phyloP scores from a whole-genome alignment of 352 stramenopile species.

The Phytophthora rubi region DNA sequence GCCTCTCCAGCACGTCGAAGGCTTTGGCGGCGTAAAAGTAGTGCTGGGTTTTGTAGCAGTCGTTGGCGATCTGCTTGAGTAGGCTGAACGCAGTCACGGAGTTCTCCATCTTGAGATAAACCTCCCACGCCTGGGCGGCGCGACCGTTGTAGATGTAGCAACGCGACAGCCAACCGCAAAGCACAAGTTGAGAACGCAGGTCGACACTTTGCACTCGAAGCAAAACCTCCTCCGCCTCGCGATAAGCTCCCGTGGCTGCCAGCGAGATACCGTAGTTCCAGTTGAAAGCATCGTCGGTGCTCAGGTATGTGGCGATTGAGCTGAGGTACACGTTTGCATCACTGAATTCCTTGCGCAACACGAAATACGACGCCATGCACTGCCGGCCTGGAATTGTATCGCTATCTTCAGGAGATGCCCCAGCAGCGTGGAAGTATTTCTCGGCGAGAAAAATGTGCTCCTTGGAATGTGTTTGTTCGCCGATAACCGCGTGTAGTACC shows the following conservation, averaged over 20 bases:
- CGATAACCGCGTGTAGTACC: slow-evolving; percentile 66
- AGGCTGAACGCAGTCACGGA: slow-evolving; percentile 51
- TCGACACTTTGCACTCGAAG: slow-evolving; percentile 47
- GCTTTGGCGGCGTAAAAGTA: slow-evolving; percentile 74
- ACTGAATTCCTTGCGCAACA: slow-evolving; percentile 69
- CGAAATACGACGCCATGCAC: slow-evolving; percentile 73
- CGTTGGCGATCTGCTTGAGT: slow-evolving; percentile 73
- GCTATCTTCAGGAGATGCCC: slow-evolving; percentile 47
- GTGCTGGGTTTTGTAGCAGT: slow-evolving; percentile 64
- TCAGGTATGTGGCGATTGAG: slow-evolving; percentile 66
- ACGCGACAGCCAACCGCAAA: slow-evolving; percentile 64
- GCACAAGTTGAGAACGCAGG: slow-evolving; percentile 41
- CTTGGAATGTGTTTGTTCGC: slow-evolving; percentile 62
- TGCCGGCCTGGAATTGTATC: slow-evolving; percentile 78
- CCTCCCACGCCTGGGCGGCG: slow-evolving; percentile 60
- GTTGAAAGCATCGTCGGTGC: slow-evolving; percentile 70
- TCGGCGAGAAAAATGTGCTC: slow-evolving; percentile 80
- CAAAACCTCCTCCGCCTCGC: slow-evolving; percentile 64
- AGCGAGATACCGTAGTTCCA: slow-evolving; percentile 81
- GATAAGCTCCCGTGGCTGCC: slow-evolving; percentile 50
- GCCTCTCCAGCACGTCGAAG: slow-evolving; percentile 75
- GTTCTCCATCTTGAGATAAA: slow-evolving; percentile 70
- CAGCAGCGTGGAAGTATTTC: slow-evolving; percentile 70
- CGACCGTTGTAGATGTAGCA: slow-evolving; percentile 51
- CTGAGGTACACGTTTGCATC: slow-evolving; percentile 76